Evolutionary conservation across 306 rosid species (phyloP).

Genomic region (Fragaria vesca): DNA sequence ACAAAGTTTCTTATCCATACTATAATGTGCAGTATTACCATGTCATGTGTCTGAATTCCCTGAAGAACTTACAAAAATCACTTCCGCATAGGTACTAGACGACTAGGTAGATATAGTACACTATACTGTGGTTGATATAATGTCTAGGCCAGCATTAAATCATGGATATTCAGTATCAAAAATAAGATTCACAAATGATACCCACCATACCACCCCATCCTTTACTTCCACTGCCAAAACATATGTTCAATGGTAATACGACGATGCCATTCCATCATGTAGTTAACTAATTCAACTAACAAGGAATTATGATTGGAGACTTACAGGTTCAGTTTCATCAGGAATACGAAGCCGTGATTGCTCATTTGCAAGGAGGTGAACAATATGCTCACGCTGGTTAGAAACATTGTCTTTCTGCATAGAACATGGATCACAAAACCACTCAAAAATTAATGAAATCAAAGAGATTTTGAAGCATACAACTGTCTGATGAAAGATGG

Average conservation of each 20-base stretch:
- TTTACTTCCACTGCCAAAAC: not conserved
- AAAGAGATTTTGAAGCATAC: not conserved
- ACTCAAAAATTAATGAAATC: not conserved
- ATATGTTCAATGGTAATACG: not conserved
- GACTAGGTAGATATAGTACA: not conserved
- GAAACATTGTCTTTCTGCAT: slow-evolving; percentile 87
- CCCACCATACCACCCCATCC: not conserved
- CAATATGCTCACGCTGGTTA: slow-evolving; percentile 84
- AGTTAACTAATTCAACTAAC: not conserved
- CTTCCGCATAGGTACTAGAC: not conserved
- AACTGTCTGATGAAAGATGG: not conserved
- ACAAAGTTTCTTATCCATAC: not conserved
- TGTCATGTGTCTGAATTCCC: not conserved
- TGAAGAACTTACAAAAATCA: not conserved
- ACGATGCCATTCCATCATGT: not conserved
- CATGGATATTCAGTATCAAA: not conserved
- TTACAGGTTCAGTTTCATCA: slow-evolving; percentile 72
- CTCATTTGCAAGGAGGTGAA: slow-evolving; percentile 88
- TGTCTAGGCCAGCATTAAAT: not conserved
- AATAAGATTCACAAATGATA: not conserved
- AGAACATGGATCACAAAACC: slow-evolving; percentile 20
- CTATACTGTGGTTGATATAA: not conserved
- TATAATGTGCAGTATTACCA: not conserved
- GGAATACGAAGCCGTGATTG: slow-evolving; percentile 78
- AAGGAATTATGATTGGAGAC: slow-evolving; percentile 25